Evolutionary conservation across 305 asterid species (phyloP), one percentile per base, ranked within the genome.

Genomic region (Ajuga reptans): DNA sequence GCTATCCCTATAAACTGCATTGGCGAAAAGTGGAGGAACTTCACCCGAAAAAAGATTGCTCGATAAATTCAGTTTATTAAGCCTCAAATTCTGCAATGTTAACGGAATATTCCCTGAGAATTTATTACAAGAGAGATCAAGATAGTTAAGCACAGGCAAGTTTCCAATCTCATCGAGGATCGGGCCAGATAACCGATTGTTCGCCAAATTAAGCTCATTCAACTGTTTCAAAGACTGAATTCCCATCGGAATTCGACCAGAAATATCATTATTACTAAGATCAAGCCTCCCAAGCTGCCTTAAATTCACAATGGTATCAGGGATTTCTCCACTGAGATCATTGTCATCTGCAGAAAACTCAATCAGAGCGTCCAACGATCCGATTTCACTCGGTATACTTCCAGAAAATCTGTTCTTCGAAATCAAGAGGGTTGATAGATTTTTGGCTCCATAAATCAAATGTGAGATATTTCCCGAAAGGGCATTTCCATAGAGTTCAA

Each of bases 101-200:
- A 71, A 6, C 0, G 98, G 97, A 64, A 92, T 83, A 6, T 1
- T 21, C 11, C 98, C 97, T 0, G 86, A 79, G 9, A 92, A 81
- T 7, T 57, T 60, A 58, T 92, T 92, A 50, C 41, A 53, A 0
- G 98, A 92, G 64, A 92, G 95, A 68, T 92, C 98, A 2, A 92
- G 96, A 66, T 88, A 89, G 75, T 87, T 90, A 14, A 92, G 86
- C 49, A 78, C 89, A 1, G 82, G 81, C 66, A 88, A 73, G 56
- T 53, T 79, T 53, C 97, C 97, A 5, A 92, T 78, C 72, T 88
- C 93, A 15, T 73, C 79, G 0, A 92, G 92, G 64, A 92, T 85
- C 21, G 64, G 63, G 5, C 98, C 97, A 0, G 83, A 84, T 9
- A 92, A 73, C 42, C 72, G 66, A 59, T 92, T 92, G 33, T 73